Evolutionary conservation across 208 protist genomes (phyloP).

Genomic region (Acanthamoeba royreba): DNA sequence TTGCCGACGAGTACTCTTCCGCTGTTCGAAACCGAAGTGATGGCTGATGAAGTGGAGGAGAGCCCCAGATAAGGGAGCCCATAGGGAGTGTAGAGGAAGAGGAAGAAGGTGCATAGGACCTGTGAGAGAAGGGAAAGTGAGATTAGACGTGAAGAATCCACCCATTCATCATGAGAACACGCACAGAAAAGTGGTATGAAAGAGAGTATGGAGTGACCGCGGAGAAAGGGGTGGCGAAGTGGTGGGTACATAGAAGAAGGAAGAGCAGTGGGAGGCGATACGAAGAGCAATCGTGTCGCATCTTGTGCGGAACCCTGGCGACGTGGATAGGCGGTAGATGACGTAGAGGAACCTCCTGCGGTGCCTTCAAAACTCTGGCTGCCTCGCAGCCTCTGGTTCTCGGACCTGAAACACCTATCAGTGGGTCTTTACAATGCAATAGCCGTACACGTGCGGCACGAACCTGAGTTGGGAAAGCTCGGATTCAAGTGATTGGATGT

Average conservation of each 20-base stretch:
- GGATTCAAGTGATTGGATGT: neutral
- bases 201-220: neutral
- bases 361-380: neutral
- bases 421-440: neutral
- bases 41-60: neutral
- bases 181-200: neutral
- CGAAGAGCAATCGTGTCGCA: slow-evolving; percentile 8
- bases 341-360: neutral
- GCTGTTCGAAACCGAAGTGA: too few species aligned
- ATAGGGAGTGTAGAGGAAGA: slow-evolving; percentile 17
- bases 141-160: too few species aligned
- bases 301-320: neutral
- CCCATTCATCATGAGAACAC: neutral
- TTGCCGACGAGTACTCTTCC: neutral
- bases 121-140: neutral
- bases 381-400: neutral
- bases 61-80: neutral
- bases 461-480: neutral
- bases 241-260: neutral
- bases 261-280: slow-evolving; percentile 21
- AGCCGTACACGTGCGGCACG: neutral
- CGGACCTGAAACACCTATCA: neutral
- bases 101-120: slow-evolving; percentile 15
- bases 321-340: neutral
- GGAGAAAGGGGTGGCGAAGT: neutral